These are phyloP conservation scores for Thelonectria blattea DNA, from an alignment of 2,329 filamentous ascomycete genomes.

Conservation along the genomic window DNA sequence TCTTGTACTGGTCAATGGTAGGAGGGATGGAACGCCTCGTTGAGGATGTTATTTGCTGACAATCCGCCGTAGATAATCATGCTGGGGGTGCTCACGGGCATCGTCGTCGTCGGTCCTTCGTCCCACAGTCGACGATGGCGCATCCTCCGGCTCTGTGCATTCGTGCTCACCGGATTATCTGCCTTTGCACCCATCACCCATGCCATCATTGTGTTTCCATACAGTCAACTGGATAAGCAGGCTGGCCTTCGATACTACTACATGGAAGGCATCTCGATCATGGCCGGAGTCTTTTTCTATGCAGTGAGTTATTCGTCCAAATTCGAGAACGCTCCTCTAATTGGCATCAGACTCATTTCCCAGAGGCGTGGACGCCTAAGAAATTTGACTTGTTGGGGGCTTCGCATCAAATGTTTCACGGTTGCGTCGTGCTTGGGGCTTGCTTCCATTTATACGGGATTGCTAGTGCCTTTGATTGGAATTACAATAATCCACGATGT, in stretches of 20 bases:
- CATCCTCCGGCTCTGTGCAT: conserved; percentile 41
- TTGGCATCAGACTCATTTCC: conserved; percentile 27
- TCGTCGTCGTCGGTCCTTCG: conserved; percentile 41
- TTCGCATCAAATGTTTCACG: conserved; percentile 54
- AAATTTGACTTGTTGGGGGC: conserved; percentile 50
- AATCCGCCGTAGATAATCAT: conserved; percentile 25
- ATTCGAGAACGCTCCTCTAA: background rate
- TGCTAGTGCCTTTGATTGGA: conserved; percentile 29
- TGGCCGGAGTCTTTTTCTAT: conserved; percentile 45
- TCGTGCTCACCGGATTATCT: conserved; percentile 45
- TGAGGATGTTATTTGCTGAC: conserved; percentile 10
- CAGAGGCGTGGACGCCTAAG: conserved; percentile 48
- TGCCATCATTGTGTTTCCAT: conserved; percentile 37
- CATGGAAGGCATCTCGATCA: conserved; percentile 7
- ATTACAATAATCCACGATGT: conserved; percentile 12
- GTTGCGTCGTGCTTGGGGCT: conserved; percentile 31
- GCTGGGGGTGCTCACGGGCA: conserved; percentile 17
- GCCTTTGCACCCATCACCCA: conserved; percentile 47
- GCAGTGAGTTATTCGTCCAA: conserved; percentile 40
- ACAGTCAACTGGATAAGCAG: conserved; percentile 40
- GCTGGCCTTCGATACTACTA: conserved; percentile 40
- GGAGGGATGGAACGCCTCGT: background rate
- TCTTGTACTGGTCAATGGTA: conserved; percentile 39
- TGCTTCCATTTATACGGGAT: conserved; percentile 32
- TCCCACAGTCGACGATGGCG: conserved; percentile 28